Conservation (phyloP, 257 asterid species). For the Oldenlandia corymbosa region DNA sequence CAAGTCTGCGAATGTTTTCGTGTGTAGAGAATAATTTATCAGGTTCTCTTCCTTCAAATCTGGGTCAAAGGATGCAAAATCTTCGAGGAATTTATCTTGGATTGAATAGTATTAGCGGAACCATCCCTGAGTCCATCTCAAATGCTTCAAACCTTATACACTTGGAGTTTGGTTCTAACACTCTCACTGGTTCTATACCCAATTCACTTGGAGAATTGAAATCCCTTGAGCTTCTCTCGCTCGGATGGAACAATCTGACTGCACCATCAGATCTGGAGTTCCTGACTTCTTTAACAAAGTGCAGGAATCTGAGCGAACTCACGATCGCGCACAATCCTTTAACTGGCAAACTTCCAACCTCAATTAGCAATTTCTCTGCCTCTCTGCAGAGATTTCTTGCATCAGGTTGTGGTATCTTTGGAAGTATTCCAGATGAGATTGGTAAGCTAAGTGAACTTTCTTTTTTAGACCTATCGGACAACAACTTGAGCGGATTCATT, state of each 20-base stretch:
- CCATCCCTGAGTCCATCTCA: conserved; percentile 21
- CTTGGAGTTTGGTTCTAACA: conserved; percentile 6
- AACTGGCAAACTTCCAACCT: neutral
- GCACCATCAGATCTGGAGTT: neutral
- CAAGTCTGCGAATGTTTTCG: conserved; percentile 18
- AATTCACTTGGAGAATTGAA: conserved; percentile 17
- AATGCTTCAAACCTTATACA: conserved; percentile 19
- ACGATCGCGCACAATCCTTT: neutral
- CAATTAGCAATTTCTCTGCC: conserved; percentile 8
- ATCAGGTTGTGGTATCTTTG: neutral
- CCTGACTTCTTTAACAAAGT: conserved; percentile 8
- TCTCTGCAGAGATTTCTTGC: neutral
- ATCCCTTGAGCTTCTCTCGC: neutral
- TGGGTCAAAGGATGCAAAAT: neutral
- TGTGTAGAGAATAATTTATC: neutral
- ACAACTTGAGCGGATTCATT: conserved; percentile 4
- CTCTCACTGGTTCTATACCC: conserved; percentile 23
- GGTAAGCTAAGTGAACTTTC: neutral
- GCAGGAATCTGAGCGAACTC: neutral
- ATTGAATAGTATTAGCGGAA: neutral
- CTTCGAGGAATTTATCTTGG: neutral
- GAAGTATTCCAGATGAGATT: conserved; percentile 5
- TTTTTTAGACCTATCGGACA: neutral
- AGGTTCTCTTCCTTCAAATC: conserved; percentile 8
- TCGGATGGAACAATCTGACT: conserved; percentile 14